Evolutionary conservation across 2,329 filamentous ascomycete species (phyloP).

Genomic region (Botrytis elliptica): DNA sequence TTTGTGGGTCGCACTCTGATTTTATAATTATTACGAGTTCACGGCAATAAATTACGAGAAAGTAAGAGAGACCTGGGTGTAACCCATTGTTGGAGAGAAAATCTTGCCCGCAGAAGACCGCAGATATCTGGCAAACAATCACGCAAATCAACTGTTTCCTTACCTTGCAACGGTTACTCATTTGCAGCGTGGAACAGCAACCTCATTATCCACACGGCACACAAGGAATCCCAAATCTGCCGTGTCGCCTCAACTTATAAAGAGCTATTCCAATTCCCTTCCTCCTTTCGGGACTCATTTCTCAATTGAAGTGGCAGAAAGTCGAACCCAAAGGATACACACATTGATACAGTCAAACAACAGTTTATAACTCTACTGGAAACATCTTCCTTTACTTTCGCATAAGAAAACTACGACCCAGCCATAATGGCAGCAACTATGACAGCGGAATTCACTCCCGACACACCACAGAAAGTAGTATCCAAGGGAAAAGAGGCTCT

Average conservation of each 20-base stretch:
- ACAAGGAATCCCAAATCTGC: neutral
- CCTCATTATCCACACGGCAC: neutral
- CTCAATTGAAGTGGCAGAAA: neutral
- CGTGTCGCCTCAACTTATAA: neutral
- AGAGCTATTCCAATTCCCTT: neutral
- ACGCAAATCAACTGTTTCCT: neutral
- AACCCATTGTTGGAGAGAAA: neutral
- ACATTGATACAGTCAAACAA: neutral
- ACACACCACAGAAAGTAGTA: conserved; percentile 19
- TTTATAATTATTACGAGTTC: conserved; percentile 15
- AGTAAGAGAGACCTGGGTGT: conserved; percentile 4
- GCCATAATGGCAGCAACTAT: conserved; percentile 32
- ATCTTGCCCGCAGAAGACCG: neutral
- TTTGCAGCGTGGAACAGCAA: neutral
- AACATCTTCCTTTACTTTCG: conserved; percentile 21
- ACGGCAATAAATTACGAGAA: conserved; percentile 17
- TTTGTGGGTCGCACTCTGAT: conserved; percentile 11
- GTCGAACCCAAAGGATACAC: neutral
- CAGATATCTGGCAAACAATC: conserved; percentile 7
- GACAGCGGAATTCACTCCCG: conserved; percentile 29
- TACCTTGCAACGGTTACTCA: neutral
- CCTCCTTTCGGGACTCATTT: neutral
- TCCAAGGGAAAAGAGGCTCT: conserved; percentile 32
- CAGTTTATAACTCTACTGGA: neutral
- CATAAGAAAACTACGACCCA: neutral